Evolutionary conservation across 768 basidiomycete genomes (phyloP), one percentile per base, ranked within the genome.

Genomic region (Panaeolus cyanescens): DNA sequence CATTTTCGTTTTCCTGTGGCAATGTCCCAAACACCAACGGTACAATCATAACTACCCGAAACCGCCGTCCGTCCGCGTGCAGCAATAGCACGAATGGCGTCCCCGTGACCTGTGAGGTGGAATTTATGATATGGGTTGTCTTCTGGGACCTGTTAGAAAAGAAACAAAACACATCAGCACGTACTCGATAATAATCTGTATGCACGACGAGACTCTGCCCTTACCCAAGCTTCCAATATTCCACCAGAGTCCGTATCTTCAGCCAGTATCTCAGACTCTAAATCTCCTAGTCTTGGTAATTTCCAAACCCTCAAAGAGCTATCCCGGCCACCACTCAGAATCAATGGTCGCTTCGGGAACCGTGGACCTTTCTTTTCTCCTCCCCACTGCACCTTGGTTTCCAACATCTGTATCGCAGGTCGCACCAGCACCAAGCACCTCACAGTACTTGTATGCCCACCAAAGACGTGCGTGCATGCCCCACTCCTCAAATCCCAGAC

Each of bases 21-120:
- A 61, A 91, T 90, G 66, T 96, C 92, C 95, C 94, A 95, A 42
- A 96, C 87, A 39, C 95, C 86, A 32, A 95, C 92, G 10, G 87
- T 92, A 67, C 87, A 88, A 68, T 96, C 94, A 70, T 95, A 95
- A 69, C 92, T 94, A 25, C 95, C 94, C 30, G 92, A 93, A 15
- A 95, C 90, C 55, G 94, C 82, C 1, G 88, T 90, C 22, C 89
- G 81, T 6, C 93, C 93, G 63, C 91, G 80, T 17, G 92, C 90
- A 17, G 91, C 91, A 9, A 95, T 77, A 13, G 92, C 91, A 55
- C 93, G 83, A n/a, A 93, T 90, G 15, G 92, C 91, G 66, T 89
- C 85, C 53, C 87, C 86, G 67, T 95, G 95, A 0, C 94, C 94
- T 68, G 85, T 81, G 1, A 96, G 83, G 62, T 85, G 82, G 34